Evolutionary conservation across 2,329 filamentous ascomycete genomes (phyloP).

Genomic region (Phyllosticta paracitricarpa): DNA sequence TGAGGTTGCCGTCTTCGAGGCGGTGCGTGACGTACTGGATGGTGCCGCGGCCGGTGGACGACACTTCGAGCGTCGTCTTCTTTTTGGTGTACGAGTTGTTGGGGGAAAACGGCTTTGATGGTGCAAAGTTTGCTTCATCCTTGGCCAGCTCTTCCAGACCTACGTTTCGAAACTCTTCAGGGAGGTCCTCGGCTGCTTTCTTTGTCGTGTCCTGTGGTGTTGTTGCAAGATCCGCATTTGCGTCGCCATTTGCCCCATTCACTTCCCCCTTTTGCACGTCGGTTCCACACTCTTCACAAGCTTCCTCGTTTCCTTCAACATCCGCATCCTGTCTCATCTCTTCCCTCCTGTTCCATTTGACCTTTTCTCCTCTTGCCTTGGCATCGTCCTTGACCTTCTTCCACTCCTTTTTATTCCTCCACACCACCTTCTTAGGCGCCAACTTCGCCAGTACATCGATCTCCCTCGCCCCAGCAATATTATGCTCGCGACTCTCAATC

Average conservation of each 20-base stretch:
- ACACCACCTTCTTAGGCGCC: conserved; percentile 59
- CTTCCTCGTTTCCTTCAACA: background rate
- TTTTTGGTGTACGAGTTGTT: conserved; percentile 8
- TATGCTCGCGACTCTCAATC: conserved; percentile 77
- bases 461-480: conserved; percentile 73
- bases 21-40: conserved; percentile 71
- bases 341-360: conserved; percentile 25
- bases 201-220: background rate
- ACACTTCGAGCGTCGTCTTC: conserved; percentile 26
- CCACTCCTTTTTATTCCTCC: conserved; percentile 76
- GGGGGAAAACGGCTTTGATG: background rate
- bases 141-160: background rate
- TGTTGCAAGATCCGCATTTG: background rate
- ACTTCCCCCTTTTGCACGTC: background rate
- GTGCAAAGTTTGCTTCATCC: background rate
- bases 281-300: conserved; percentile 2
- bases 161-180: background rate
- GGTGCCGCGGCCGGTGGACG: conserved; percentile 53
- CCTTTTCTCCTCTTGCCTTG: conserved; percentile 28
- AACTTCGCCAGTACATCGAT: conserved; percentile 78
- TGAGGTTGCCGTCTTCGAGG: conserved; percentile 63
- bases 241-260: background rate
- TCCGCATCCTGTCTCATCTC: conserved; percentile 18
- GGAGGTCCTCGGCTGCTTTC: background rate
- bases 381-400: conserved; percentile 28